A percentile compares a stretch with the other conserved stretches of the same genome.
Conservation (phyloP, 805 yeast species). For the Sungouiozyma intestinalis region DNA sequence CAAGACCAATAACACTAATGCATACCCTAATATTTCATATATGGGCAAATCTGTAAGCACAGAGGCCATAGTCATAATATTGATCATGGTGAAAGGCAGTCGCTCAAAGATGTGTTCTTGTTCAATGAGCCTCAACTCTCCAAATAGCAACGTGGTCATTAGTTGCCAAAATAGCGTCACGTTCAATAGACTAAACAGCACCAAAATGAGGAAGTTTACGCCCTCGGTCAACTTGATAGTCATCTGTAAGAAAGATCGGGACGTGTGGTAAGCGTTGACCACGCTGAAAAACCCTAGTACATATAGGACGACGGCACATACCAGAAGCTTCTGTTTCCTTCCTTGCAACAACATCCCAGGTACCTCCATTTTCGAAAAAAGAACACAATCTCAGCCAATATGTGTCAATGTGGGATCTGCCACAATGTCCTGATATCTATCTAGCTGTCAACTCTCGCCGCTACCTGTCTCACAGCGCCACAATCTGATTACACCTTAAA, state of each 20-base stretch:
- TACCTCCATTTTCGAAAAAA: not conserved
- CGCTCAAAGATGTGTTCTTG: constrained; percentile 62
- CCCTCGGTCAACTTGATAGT: constrained; percentile 44
- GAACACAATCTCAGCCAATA: too few species aligned
- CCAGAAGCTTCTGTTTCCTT: not conserved
- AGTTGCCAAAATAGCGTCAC: constrained; percentile 35
- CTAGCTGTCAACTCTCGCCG: too few species aligned
- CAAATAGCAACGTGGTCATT: constrained; percentile 51
- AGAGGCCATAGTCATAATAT: constrained; percentile 47
- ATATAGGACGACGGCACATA: constrained; percentile 8
- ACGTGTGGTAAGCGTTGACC: constrained; percentile 6
- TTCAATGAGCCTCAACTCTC: constrained; percentile 65
- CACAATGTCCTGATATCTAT: too few species aligned
- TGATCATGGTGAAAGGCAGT: constrained; percentile 53
- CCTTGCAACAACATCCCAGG: not conserved
- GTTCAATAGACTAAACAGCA: constrained; percentile 36
- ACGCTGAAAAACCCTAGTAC: not conserved
- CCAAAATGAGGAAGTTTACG: constrained; percentile 31
- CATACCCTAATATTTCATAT: constrained; percentile 33
- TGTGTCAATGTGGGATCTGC: too few species aligned
- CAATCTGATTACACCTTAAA: too few species aligned
- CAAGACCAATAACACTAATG: constrained; percentile 36
- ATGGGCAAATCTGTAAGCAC: constrained; percentile 41
- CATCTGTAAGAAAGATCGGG: constrained; percentile 45
- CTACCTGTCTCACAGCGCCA: too few species aligned